These are phyloP conservation scores for Thuidium tamariscinum DNA, from an alignment of 225 moss, liverwort and hornwort genomes.

Conservation along the genomic window DNA sequence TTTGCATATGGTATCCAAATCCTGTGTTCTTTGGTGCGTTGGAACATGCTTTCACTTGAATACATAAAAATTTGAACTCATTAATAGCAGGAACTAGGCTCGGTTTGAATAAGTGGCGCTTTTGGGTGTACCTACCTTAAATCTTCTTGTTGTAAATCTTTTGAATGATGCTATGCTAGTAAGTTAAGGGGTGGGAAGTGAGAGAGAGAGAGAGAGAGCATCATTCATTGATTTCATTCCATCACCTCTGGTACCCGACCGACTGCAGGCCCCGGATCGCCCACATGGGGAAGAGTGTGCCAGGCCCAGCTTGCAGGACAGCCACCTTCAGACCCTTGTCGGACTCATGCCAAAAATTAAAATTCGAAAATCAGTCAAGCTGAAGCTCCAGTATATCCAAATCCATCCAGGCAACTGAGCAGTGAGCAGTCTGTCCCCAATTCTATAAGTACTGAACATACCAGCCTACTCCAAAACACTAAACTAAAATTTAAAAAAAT, in stretches of 20 bases:
- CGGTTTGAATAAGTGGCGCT: too few species aligned
- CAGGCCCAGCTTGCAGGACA: not conserved
- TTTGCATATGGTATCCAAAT: too few species aligned
- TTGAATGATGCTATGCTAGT: not conserved
- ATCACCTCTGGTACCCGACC: not conserved
- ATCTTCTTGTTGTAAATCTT: not conserved
- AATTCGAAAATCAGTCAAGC: not conserved
- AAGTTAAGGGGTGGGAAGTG: too few species aligned
- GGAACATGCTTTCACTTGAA: too few species aligned
- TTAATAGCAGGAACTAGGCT: too few species aligned
- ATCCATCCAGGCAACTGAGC: not conserved
- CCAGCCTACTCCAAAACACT: too few species aligned
- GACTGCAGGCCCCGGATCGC: not conserved
- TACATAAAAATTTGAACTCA: too few species aligned
- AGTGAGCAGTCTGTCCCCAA: not conserved
- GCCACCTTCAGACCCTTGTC: not conserved
- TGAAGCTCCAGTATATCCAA: not conserved
- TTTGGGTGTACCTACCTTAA: too few species aligned
- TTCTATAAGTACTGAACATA: not conserved
- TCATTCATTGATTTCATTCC: not conserved
- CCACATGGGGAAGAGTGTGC: not conserved
- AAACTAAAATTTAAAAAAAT: too few species aligned
- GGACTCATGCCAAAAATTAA: not conserved
- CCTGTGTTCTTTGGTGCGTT: too few species aligned
- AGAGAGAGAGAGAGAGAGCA: not conserved